Base-by-base conservation (phyloP, 352 stramenopile species). In the Pythium dissimile region DNA sequence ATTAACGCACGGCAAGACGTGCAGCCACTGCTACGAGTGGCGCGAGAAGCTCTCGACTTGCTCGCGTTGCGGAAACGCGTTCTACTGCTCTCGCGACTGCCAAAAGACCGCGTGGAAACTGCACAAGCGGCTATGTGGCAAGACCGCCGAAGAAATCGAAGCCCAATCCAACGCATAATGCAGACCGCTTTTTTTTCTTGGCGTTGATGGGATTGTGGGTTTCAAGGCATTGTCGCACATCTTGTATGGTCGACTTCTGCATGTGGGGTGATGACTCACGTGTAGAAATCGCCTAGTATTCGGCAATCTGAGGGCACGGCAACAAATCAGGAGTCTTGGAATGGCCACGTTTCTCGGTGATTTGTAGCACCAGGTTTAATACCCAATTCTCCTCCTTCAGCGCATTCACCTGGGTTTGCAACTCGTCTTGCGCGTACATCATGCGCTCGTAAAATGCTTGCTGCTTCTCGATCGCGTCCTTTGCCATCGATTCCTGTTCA, bases 11-110 rank as follows among this genome's bases (percentile, higher is more conserved):
- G 71, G 70, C 44, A 85, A 85, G 59, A 74, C 71, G 3, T 94
- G 84, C 54, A 76, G 91, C 52, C 65, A 80, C 20, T 94, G 84
- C 43, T 71, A 88, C 39, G 57, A 51, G 34, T 65, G 65, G 13
- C 65, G 71, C 23, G 67, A 67, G 1, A 92, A 89, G 52, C 64
- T 94, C 5, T 66, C 74, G 28, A 65, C 65, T 21, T 94, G 84
- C 60, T 68, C 82, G 20, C 80, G 76, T 21, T 94, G 84, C 54
- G 64, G 71, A 1, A 72, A 86, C 20, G 80, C 74, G 16, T 73
- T 77, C 42, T 94, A 94, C 58, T 94, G 84, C 66, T 94, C 84
- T 4, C 73, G 81, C n/a, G 77, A 83, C 9, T 94, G 84, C 60
- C 84, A 94, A 59, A 87, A 86, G 59, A 61, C 59, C 0, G 84